Base-by-base conservation (phyloP, 345 rosid species). In the Dipteronia sinensis region DNA sequence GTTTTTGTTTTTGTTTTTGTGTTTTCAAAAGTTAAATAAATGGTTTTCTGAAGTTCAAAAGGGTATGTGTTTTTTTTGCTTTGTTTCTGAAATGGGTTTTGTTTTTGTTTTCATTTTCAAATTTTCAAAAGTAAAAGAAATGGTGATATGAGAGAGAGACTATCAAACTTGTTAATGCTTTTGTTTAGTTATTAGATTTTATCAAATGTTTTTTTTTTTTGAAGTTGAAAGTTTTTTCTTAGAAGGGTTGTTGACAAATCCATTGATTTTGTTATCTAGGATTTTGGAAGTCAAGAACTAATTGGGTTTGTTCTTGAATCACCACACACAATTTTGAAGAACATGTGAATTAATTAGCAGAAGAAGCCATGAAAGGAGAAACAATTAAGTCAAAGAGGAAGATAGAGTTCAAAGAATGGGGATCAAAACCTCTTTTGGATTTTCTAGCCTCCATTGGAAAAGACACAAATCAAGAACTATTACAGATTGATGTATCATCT, bases 401-500 rank as follows among this genome's bases (percentile, higher is more conserved):
- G 61, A 51, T 51, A 17, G 86, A 83, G 71, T 87, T 86, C 65
- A 19, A 76, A 55, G 89, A 92, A 9, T 88, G 92, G 94, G 88
- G 88, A 55, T 88, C 92, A 27, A 81, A 73, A 74, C 63, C 81
- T 53, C 87, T 87, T 5, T 71, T 80, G 11, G 81, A 76, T 8
- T 90, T 90, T 72, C 87, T 90, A 31, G 73, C 27, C 0, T 84
- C 87, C n/a, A 75, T 82, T 68, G 89, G 87, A 58, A 74, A 82
- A 77, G 88, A 82, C 51, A 77, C 82, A 70, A 46, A 80, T 44
- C 65, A 69, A 25, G 67, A 80, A 78, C 63, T 87, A 16, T 84
- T 89, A 2, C 84, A 80, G n/a, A 8, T 46, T 62, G 89, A 80
- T 29, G 83, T 88, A 79, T 88, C 9, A 74, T 88, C 56, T 51